Evolutionary conservation across 176 grass and related monocot genomes (phyloP).

Genomic region (Carex cristatella): DNA sequence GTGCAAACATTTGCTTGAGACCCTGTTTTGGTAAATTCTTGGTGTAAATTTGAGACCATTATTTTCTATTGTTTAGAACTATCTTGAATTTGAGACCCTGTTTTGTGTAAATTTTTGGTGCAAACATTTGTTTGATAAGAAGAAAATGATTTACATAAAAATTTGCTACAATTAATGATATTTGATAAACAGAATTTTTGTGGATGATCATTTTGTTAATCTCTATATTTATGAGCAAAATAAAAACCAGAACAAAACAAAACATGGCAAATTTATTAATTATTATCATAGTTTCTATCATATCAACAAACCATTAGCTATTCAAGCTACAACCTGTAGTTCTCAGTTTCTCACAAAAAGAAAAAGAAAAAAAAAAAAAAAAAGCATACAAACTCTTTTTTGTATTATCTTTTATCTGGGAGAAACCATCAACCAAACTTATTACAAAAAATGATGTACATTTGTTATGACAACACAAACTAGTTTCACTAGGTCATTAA

Average conservation of each 20-base stretch:
- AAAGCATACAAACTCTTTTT: not conserved
- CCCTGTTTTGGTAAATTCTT: too few species aligned
- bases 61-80: too few species aligned
- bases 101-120: too few species aligned
- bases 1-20: not conserved
- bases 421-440: not conserved
- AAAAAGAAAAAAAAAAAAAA: not conserved
- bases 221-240: not conserved
- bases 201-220: not conserved
- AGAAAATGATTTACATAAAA: not conserved
- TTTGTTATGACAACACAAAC: not conserved
- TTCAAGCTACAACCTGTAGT: not conserved
- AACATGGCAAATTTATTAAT: not conserved
- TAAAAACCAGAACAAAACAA: not conserved
- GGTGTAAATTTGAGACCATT: not conserved
- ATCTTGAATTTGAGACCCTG: too few species aligned
- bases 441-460: conserved; percentile 9
- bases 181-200: not conserved
- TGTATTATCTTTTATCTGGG: not conserved
- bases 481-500: not conserved
- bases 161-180: not conserved
- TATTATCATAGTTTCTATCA: not conserved
- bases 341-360: not conserved
- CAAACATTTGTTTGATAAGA: not conserved
- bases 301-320: not conserved